phyloP scores from a whole-genome alignment of 176 grass and related monocot genomes.

The Oryza australiensis region DNA sequence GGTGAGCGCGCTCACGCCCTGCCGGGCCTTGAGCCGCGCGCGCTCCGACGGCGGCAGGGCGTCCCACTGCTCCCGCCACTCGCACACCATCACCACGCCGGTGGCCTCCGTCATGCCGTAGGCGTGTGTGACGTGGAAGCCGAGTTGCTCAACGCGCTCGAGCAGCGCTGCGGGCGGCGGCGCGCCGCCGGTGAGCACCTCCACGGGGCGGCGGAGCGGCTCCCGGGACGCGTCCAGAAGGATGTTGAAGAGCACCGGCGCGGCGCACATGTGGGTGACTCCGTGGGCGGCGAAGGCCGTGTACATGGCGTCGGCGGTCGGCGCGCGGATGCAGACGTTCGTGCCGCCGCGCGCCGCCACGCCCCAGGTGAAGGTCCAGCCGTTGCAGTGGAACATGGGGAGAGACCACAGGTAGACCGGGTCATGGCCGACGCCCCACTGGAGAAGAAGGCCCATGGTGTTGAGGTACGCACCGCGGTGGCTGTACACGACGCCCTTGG shows the following conservation, averaged over 20 bases:
- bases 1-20: constrained; percentile 53
- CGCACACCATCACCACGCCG: constrained; percentile 57
- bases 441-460: constrained; percentile 54
- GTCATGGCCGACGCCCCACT: constrained; percentile 57
- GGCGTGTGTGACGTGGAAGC: constrained; percentile 56
- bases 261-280: constrained; percentile 78
- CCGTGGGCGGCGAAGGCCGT: constrained; percentile 38
- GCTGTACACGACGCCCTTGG: constrained; percentile 77
- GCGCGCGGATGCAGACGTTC: constrained; percentile 55
- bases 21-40: constrained; percentile 49
- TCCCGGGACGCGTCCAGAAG: constrained; percentile 31
- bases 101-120: constrained; percentile 74
- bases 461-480: constrained; percentile 68
- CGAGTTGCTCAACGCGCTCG: constrained; percentile 44
- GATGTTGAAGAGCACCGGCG: constrained; percentile 56
- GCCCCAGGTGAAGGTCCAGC: constrained; percentile 78
- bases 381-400: constrained; percentile 81
- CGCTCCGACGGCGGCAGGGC: constrained; percentile 18
- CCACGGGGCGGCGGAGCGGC: constrained; percentile 1
- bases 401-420: constrained; percentile 72
- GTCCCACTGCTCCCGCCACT: constrained; percentile 59
- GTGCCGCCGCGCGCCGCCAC: constrained; percentile 59
- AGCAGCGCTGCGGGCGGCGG: constrained; percentile 52
- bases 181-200: constrained; percentile 60
- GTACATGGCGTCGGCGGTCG: constrained; percentile 48